Evolutionary conservation across 108 stramenopile genomes (phyloP).

Genomic region (Stephanodiscus minutulus): DNA sequence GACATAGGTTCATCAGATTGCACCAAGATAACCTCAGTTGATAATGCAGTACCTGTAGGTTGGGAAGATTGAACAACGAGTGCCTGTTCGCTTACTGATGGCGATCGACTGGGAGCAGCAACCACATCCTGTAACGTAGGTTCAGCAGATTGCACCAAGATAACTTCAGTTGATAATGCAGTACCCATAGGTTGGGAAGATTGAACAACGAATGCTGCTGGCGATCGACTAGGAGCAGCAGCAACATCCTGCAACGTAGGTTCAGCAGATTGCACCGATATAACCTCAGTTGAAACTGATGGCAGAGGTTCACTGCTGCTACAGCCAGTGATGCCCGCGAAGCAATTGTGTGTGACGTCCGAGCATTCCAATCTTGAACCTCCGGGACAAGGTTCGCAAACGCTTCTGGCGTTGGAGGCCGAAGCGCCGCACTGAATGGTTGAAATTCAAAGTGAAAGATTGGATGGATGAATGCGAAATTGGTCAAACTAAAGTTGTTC

Average conservation of each 20-base stretch:
- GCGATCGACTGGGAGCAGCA: not conserved
- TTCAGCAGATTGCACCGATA: not conserved
- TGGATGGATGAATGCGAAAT: not conserved
- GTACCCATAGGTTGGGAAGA: slow-evolving; percentile 7
- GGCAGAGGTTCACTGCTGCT: not conserved
- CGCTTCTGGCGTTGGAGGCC: slow-evolving; percentile 25
- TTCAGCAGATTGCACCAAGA: not conserved
- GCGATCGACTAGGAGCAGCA: not conserved
- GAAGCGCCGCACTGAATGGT: slow-evolving; percentile 31
- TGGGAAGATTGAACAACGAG: not conserved
- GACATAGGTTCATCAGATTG: not conserved
- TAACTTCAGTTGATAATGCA: not conserved
- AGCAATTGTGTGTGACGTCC: slow-evolving; percentile 37
- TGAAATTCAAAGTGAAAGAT: not conserved
- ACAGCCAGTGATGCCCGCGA: slow-evolving; percentile 46
- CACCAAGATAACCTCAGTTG: not conserved
- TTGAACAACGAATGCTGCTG: not conserved
- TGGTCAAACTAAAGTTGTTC: no score
- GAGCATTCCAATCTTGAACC: slow-evolving; percentile 39
- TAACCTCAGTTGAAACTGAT: not conserved
- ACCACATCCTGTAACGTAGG: not conserved
- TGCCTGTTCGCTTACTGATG: not conserved
- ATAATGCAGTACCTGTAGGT: no score
- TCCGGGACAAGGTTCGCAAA: slow-evolving; percentile 42
- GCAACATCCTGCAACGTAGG: not conserved